Base-by-base conservation (phyloP, 306 rosid genomes). In the Lagenaria siceraria region DNA sequence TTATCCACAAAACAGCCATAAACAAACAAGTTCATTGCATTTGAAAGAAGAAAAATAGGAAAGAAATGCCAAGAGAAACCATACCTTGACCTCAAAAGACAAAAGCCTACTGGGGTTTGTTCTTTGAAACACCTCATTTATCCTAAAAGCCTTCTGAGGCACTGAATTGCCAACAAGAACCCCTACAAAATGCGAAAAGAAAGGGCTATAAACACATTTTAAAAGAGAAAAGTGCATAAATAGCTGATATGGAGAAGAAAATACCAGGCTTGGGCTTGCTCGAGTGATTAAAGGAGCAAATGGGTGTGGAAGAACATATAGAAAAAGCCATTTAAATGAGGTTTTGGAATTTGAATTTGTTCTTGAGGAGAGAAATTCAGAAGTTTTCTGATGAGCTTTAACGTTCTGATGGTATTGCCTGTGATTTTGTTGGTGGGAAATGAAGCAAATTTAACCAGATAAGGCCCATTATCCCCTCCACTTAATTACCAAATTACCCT, bases 81-180 rank as follows among this genome's bases (percentile, higher is more conserved):
- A 81, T 81, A 90, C 99, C 99, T 96, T 92, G 53, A 86, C 87
- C 81, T 83, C 86, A 84, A 89, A 87, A 73, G 93, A 88, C 78
- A 80, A 90, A 76, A 87, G 79, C 66, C 71, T 89, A 65, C 84
- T 70, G 84, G 85, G 85, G 80, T 87, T 87, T 48, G 98, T 83
- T 83, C 78, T 78, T 82, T 65, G 92, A 61, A 88, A 73, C 4
- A 58, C 83, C 78, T 88, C 87, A 76, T 82, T 90, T 43, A 83
- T 80, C 82, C 79, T 76, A 80, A 92, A 77, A 80, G 88, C 88
- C 82, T 86, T 92, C 69, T 75, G 73, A 49, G 80, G 38, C 75
- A 77, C 87, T 19, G 85, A 88, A 77, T 87, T 85, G 59, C 84
- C 85, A 29, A 79, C 79, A 36, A 88, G 31, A 40, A 77, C 49